Base-by-base conservation (phyloP, 345 rosid species). In the Ceriops tagal region DNA sequence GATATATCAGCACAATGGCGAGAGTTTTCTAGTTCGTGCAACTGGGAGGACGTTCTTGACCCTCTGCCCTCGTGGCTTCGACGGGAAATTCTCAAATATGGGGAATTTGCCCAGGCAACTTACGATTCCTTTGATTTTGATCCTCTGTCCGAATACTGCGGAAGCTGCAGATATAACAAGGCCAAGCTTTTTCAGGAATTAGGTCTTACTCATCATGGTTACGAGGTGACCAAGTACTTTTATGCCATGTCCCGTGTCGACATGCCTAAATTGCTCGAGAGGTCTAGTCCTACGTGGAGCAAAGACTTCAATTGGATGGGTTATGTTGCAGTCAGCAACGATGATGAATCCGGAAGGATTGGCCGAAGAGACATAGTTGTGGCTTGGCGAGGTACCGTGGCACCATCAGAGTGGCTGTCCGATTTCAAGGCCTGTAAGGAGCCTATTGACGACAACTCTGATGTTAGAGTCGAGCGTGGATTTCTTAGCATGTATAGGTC, bases 261-360 rank as follows among this genome's bases (percentile, higher is more conserved):
- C 24, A 43, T 85, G 78, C 89, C 85, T 7, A 66, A 63, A 6
- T 80, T 80, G 82, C 11, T 84, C 0, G 71, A 71, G 60, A 75
- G 73, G 52, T 80, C 86, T 16, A 69, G 31, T 5, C 51, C 75
- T 13, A 61, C 60, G 0, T 75, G 85, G 83, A 79, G 83, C 76
- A 77, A 75, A 52, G 82, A 81, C 35, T 79, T 87, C 39, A 83
- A 83, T 32, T 83, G 85, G 89, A 73, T 85, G 63, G 85, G 89
- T 5, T 85, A 72, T 3, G 73, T 83, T 22, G 83, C 85, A 0
- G 77, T 71, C n/a, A 76, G 79, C 15, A 57, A 68, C 26, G 77
- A 81, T 3, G 71, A 73, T 55, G 83, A 75, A 68, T 67, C 80
- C 0, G 9, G 1, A 4, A 32, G 81, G 68, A 77, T 85, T 7